Conservation (phyloP, 2,329 filamentous ascomycete species). For the Akanthomyces dipterigenus region DNA sequence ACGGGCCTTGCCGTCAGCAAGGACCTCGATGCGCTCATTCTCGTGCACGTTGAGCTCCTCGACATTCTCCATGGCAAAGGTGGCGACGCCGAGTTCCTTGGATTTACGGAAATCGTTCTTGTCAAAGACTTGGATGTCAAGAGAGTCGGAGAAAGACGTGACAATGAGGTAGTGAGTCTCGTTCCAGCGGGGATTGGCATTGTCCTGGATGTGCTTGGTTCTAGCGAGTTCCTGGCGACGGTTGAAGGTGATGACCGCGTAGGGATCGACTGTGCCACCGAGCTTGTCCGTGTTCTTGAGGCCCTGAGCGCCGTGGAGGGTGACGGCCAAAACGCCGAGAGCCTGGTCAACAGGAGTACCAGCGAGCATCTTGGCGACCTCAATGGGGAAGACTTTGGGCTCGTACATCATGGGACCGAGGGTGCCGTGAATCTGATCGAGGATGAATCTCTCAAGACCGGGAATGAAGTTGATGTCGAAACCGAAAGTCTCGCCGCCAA, state of each 20-base stretch:
- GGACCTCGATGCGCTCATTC: conserved; percentile 77
- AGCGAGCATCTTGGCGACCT: conserved; percentile 96
- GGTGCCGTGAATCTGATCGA: conserved; percentile 92
- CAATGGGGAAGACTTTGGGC: conserved; percentile 95
- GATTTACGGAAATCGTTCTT: conserved; percentile 96
- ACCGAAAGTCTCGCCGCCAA: conserved; percentile 89
- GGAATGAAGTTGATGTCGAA: conserved; percentile 99
- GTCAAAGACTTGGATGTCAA: conserved; percentile 82
- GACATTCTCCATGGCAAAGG: conserved; percentile 76
- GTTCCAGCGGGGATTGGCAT: conserved; percentile 84
- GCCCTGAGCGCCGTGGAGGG: conserved; percentile 82
- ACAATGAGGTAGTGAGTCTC: conserved; percentile 95
- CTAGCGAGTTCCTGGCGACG: conserved; percentile 72
- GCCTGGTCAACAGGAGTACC: conserved; percentile 92
- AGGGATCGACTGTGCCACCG: conserved; percentile 85
- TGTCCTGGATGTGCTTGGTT: conserved; percentile 84
- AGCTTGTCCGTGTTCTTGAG: conserved; percentile 96
- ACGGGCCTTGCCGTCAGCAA: conserved; percentile 75
- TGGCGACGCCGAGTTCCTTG: conserved; percentile 84
- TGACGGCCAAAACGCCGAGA: conserved; percentile 87
- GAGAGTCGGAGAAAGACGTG: conserved; percentile 78
- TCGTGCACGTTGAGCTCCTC: conserved; percentile 73
- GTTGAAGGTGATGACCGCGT: conserved; percentile 79
- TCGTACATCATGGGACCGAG: conserved; percentile 96
- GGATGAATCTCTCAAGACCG: conserved; percentile 86